Base-by-base conservation (phyloP, 176 grass and related monocot species). In the maize (Zea mays) region DNA sequence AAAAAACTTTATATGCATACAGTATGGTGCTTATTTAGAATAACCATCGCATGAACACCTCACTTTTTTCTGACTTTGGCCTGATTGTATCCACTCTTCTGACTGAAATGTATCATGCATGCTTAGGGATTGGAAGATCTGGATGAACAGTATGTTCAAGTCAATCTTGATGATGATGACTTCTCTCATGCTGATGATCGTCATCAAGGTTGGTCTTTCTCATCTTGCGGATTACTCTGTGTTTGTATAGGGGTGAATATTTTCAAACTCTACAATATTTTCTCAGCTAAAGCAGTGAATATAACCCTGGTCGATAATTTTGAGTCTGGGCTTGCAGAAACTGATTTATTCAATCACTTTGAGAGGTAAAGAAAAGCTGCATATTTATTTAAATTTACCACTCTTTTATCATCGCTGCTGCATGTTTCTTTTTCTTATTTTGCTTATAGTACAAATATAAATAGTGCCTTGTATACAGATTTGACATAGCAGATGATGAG, bases 401-500 rank as follows among this genome's bases (percentile, higher is more conserved):
- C 58, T 82, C 5, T 83, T 4, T n/a, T 83, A 40, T 78, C 9
- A 19, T 71, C 41, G 2, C 39, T 68, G 37, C 10, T 42, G 16
- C 80, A 33, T 68, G 6, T 55, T 73, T 72, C 37, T 52, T 57
- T 78, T 64, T 60, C 5, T 42, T 72, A 57, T 56, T 66, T 47
- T 37, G 8, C 45, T 21, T 45, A 7, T 43, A 37, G 36, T 66
- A 45, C 76, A 59, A 33, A 52, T 65, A 51, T 80, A 20, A 74
- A 73, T 35, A 9, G 41, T 67, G 45, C 63, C 15, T 77, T 79
- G 57, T 55, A 43, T 68, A 64, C 78, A 97, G 91, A 77, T 98
- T 98, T 90, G 91, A 98, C 81, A 89, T 94, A 68, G 87, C 87
- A 85, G 91, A 92, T 76, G 95, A 97, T 46, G 94, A 92, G 12